Evolutionary conservation across 345 rosid species (phyloP), one percentile per base, ranked within the genome.

Genomic region (Gossypium turneri): DNA sequence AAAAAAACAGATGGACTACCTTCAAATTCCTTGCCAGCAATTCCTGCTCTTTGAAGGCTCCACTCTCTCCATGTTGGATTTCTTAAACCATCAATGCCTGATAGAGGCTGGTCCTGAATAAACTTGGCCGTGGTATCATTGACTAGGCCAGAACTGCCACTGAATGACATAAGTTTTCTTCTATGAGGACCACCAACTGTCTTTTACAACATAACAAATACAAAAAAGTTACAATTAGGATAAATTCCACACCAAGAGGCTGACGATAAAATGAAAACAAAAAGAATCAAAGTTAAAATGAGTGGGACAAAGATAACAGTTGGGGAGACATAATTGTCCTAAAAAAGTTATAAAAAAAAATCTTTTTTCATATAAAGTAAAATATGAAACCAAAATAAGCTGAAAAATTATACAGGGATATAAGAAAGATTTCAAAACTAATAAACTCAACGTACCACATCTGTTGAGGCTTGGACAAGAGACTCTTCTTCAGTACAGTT

Each of bases 11-110:
- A 69, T 60, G 72, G 27, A 9, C 74, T 81, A 93, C 99, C 98
- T 88, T 90, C 91, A 81, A 92, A 88, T 73, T 88, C 86, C 80
- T 60, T 75, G 75, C 79, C 84, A 20, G 82, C 66, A 83, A 80
- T 79, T 41, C 86, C 94, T 58, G 94, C 87, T 80, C 94, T 86
- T 72, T 80, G 83, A 81, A 80, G 80, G 86, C 90, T 90, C 97
- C 97, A 88, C 17, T 84, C 81, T 75, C 92, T 92, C 97, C 97
- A 91, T 25, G 75, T 75, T 25, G 87, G 80, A 73, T 76, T 77
- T 73, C 73, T 73, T 9, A 77, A 78, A 75, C 76, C 76, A 77
- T 63, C 80, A 50, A 59, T 75, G 27, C 86, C 75, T 45, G 83
- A 77, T 22, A 69, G 68, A 72, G 86, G 53, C 20, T 76, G 75